These are phyloP conservation scores for Pythium brachiatum DNA, from an alignment of 352 stramenopile species.

Conservation along the genomic window DNA sequence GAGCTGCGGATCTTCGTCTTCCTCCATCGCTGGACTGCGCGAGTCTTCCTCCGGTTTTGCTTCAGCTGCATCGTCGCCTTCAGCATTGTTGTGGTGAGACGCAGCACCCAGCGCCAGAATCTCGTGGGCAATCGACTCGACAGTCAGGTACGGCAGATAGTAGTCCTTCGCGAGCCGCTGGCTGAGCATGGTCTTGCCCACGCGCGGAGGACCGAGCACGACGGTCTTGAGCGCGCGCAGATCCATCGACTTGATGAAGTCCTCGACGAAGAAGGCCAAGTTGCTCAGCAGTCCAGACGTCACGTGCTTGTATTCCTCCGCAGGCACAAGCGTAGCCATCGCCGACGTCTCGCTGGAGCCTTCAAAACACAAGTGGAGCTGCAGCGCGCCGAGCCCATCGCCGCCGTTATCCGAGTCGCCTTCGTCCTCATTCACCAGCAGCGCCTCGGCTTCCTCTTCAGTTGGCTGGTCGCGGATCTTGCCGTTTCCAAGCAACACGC, in stretches of 20 bases:
- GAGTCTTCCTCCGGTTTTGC: constrained; percentile 22
- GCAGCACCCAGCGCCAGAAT: constrained; percentile 24
- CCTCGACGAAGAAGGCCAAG: constrained; percentile 58
- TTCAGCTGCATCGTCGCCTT: neutral
- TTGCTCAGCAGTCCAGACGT: constrained; percentile 58
- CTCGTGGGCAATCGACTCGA: constrained; percentile 44
- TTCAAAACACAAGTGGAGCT: constrained; percentile 77
- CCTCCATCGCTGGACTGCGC: constrained; percentile 19
- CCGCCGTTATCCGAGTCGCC: constrained; percentile 15
- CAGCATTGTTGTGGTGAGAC: constrained; percentile 15
- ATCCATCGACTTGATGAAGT: constrained; percentile 78
- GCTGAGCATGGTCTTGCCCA: constrained; percentile 63
- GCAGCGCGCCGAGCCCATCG: constrained; percentile 47
- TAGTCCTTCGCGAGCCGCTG: constrained; percentile 61
- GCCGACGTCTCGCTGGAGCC: constrained; percentile 29
- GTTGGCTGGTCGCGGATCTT: constrained; percentile 36
- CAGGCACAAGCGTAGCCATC: constrained; percentile 54
- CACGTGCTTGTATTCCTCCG: constrained; percentile 71
- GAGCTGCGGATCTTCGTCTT: constrained; percentile 29
- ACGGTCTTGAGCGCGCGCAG: constrained; percentile 66
- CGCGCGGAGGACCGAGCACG: constrained; percentile 64
- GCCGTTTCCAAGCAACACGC: constrained; percentile 53
- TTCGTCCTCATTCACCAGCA: constrained; percentile 62
- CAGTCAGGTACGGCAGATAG: constrained; percentile 61
- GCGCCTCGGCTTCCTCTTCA: constrained; percentile 48